Evolutionary conservation across 164 flowering plant species (phyloP), one percentile per base, ranked within the genome.

Genomic region (Dillenia suffruticosa): DNA sequence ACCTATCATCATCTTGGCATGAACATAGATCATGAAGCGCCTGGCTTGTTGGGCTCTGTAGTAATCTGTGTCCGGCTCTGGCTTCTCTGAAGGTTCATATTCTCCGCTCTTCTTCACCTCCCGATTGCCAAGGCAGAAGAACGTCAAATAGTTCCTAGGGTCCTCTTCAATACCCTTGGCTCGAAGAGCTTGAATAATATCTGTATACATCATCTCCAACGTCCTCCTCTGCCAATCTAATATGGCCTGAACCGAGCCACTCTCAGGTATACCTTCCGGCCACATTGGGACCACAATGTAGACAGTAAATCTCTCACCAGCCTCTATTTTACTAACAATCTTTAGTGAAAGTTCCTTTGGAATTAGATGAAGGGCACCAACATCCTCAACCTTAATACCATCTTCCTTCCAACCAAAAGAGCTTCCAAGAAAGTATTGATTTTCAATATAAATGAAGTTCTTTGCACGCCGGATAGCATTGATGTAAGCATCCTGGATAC

Each of bases 1-100:
- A 80, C 90, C 88, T 32, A 85, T 85, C 88, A 85, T 85, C 90
- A 85, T 85, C 73, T 85, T 85, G 66, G 90, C 59, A 68, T 85
- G 90, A 53, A 85, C 90, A 59, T 84, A 85, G 10, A 86, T 86
- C 92, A 86, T 86, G 76, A 86, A 86, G 8, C 92, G 85, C 17
- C 92, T 64, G 32, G 85, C 72, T 54, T 74, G 70, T 71, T 86
- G 92, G 14, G 92, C 89, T 67, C 74, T 79, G 0, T 53, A 19
- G 62, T 82, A 84, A 64, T 84, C 81, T 44, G 89, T 48, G 62
- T 81, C 89, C 46, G 75, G 69, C 51, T 82, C 89, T 12, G 92
- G 92, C 56, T 54, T 54, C 46, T 86, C 85, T 2, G 89, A 62
- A 58, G 92, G 92, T 57, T 77, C 81, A 67, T 82, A 86, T 63